Conservation (phyloP, 148 eudicot genomes). For the Rhododendron simsii region DNA sequence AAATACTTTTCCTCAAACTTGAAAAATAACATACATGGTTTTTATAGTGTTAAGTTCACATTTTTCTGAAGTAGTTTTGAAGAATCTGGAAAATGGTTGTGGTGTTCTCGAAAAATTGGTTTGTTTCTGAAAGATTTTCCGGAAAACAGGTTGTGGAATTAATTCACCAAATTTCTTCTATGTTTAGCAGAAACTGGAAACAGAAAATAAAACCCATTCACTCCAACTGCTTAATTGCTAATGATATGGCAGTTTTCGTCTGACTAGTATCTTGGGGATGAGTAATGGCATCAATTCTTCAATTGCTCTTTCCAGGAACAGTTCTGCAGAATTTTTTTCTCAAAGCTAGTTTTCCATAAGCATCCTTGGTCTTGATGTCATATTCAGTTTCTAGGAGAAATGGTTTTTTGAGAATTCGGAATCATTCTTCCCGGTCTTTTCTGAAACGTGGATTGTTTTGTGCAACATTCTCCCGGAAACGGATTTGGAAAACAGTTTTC, state of each 20-base stretch:
- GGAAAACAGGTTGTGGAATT: no score
- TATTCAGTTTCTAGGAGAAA: neutral
- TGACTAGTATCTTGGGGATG: neutral
- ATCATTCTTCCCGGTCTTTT: neutral
- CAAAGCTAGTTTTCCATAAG: neutral
- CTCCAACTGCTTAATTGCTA: no score
- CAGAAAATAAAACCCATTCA: no score
- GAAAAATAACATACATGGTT: no score
- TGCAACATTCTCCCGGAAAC: neutral
- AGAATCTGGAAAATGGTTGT: neutral
- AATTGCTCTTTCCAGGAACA: neutral
- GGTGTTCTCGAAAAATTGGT: neutral
- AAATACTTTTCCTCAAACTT: neutral
- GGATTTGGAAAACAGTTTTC: neutral
- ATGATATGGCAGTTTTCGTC: neutral
- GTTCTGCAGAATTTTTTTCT: neutral
- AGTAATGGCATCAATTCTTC: neutral
- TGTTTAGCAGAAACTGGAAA: neutral
- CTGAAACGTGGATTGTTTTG: neutral
- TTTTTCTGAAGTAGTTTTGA: no score
- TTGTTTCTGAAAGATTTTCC: neutral
- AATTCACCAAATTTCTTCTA: neutral
- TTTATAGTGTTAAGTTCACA: no score
- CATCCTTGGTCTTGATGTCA: neutral
- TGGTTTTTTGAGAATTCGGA: neutral